A percentile compares a stretch with the other conserved stretches of the same genome.
phyloP scores from a whole-genome alignment of 768 basidiomycete genomes.

The Austroboletus eburneus region DNA sequence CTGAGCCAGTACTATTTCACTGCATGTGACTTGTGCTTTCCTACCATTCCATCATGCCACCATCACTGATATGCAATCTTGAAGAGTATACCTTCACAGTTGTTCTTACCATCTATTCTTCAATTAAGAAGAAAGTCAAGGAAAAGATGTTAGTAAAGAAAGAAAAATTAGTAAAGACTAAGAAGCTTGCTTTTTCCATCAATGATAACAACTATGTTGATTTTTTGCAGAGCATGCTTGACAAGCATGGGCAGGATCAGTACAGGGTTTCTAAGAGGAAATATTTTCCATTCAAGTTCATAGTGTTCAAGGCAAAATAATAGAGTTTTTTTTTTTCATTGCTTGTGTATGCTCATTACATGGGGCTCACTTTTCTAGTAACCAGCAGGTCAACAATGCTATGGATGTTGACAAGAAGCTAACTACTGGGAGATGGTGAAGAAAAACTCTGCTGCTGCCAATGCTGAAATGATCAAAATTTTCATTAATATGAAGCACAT shows the following conservation, averaged over 20 bases:
- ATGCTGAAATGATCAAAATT: not conserved
- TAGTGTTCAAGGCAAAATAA: constrained; percentile 4
- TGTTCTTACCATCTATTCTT: not conserved
- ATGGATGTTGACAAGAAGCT: constrained; percentile 11
- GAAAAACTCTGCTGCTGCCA: constrained; percentile 1
- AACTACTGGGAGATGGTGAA: constrained; percentile 17
- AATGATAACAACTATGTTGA: not conserved
- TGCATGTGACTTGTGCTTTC: not conserved
- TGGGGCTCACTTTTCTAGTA: not conserved
- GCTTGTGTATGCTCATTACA: not conserved
- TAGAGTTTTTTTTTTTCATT: not conserved
- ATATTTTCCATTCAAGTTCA: constrained; percentile 10
- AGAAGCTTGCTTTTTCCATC: not conserved
- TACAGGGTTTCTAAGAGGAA: constrained; percentile 21
- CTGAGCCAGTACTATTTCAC: not conserved
- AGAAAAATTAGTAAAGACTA: constrained; percentile 3
- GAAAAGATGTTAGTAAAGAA: not conserved
- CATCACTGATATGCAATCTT: not conserved
- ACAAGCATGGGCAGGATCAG: constrained; percentile 9
- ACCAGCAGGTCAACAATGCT: not conserved
- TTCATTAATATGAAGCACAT: constrained; percentile 6
- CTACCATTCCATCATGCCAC: not conserved
- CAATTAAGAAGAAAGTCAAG: not conserved
- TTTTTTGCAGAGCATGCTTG: constrained; percentile 7
- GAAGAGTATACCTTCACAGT: not conserved